Percentiles rank a stretch among this genome's conserved stretches.
Conservation (phyloP, 441 rosid genomes). For the Caryocar brasiliense region DNA sequence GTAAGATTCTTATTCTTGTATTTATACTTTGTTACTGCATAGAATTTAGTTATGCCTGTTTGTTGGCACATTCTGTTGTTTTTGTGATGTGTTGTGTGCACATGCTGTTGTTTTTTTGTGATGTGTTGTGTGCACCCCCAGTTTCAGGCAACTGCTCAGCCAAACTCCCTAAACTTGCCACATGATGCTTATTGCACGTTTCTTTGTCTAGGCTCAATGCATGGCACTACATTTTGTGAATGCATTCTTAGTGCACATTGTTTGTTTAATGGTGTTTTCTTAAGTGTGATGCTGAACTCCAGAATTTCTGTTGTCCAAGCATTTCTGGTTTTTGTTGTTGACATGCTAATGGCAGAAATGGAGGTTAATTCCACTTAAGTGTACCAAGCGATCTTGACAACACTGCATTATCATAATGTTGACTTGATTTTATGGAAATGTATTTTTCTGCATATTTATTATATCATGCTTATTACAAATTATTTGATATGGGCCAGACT, state of each 20-base stretch:
- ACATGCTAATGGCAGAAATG: too few species aligned
- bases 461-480: too few species aligned
- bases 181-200: slow-evolving; percentile 2
- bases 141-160: neutral
- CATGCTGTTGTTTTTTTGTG: too few species aligned
- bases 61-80: neutral
- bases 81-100: neutral
- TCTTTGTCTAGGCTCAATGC: slow-evolving; percentile 4
- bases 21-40: slow-evolving; percentile 1
- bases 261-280: too few species aligned
- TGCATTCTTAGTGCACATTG: too few species aligned
- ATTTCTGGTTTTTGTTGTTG: slow-evolving; percentile 7
- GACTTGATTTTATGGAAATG: too few species aligned
- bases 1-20: slow-evolving; percentile 33
- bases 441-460: too few species aligned
- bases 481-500: too few species aligned
- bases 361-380: too few species aligned
- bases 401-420: too few species aligned
- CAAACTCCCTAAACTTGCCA: neutral
- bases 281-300: neutral
- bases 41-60: neutral
- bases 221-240: too few species aligned
- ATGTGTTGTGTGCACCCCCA: neutral
- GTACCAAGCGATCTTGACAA: too few species aligned
- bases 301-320: neutral